Conservation (phyloP, 148 eudicot genomes). For the Diospyros lotus region DNA sequence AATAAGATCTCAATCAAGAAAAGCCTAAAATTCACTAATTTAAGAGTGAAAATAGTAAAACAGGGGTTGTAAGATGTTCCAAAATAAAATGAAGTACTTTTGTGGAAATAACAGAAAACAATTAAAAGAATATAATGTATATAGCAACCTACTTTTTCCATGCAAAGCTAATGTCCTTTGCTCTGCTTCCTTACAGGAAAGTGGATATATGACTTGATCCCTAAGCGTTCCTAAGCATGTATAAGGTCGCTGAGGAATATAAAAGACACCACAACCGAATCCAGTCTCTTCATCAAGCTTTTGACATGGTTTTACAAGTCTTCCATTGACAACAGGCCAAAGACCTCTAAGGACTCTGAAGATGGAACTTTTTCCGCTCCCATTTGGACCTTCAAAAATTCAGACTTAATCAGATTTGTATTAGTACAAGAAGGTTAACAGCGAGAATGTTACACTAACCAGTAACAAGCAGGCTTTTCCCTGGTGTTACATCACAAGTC, state of each 20-base stretch:
- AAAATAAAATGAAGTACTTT: not conserved
- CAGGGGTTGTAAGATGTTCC: not conserved
- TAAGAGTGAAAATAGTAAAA: not conserved
- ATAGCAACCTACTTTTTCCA: constrained; percentile 29
- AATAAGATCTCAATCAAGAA: not conserved
- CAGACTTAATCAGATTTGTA: constrained; percentile 7
- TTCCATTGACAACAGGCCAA: constrained; percentile 87
- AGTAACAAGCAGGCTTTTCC: constrained; percentile 88
- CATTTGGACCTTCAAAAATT: constrained; percentile 79
- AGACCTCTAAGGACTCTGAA: constrained; percentile 94
- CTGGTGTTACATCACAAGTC: constrained; percentile 66
- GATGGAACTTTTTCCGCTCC: constrained; percentile 96
- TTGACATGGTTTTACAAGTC: constrained; percentile 55
- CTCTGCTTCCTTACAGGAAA: constrained; percentile 74
- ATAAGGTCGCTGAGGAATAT: constrained; percentile 89
- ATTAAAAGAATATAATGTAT: not conserved
- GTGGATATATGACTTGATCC: constrained; percentile 94
- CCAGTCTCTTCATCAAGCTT: constrained; percentile 45
- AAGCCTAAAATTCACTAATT: not conserved
- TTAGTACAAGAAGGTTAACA: constrained; percentile 5
- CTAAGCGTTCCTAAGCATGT: constrained; percentile 92
- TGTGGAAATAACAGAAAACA: not conserved
- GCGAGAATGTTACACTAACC: constrained; percentile 46
- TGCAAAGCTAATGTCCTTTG: constrained; percentile 33
- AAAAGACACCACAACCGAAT: constrained; percentile 67